Evolutionary conservation across 352 stramenopile species (phyloP).

Genomic region (Bremia lactucae): DNA sequence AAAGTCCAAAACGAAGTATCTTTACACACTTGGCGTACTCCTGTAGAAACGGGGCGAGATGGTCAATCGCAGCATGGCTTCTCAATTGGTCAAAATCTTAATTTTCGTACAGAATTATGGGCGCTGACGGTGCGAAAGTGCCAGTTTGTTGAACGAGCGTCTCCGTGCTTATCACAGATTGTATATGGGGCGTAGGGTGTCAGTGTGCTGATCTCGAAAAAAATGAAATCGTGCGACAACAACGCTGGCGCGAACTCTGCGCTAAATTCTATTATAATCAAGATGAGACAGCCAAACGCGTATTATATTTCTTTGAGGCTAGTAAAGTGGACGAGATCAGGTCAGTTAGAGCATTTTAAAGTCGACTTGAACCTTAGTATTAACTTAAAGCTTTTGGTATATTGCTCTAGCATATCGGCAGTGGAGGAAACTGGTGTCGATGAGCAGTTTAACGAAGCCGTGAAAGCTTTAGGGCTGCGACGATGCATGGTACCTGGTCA

Average conservation of each 20-base stretch:
- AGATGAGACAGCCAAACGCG: constrained; percentile 42
- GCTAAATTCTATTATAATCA: constrained; percentile 52
- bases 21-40: no score
- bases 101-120: no score
- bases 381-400: neutral
- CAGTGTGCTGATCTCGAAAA: constrained; percentile 21
- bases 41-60: no score
- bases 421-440: constrained; percentile 10
- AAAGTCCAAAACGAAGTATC: no score
- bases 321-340: constrained; percentile 54
- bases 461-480: constrained; percentile 28
- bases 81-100: no score
- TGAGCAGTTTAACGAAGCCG: constrained; percentile 14
- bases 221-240: constrained; percentile 19
- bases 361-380: no score
- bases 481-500: constrained; percentile 35
- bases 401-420: constrained; percentile 18
- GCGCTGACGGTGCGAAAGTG: no score
- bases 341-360: constrained; percentile 11
- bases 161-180: no score
- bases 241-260: constrained; percentile 50
- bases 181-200: no score
- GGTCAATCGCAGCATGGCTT: no score
- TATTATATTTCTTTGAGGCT: constrained; percentile 60
- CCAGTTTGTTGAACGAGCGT: no score